These are phyloP conservation scores for Diplodia seriata DNA, from an alignment of 2,329 filamentous ascomycete genomes.

Conservation along the genomic window DNA sequence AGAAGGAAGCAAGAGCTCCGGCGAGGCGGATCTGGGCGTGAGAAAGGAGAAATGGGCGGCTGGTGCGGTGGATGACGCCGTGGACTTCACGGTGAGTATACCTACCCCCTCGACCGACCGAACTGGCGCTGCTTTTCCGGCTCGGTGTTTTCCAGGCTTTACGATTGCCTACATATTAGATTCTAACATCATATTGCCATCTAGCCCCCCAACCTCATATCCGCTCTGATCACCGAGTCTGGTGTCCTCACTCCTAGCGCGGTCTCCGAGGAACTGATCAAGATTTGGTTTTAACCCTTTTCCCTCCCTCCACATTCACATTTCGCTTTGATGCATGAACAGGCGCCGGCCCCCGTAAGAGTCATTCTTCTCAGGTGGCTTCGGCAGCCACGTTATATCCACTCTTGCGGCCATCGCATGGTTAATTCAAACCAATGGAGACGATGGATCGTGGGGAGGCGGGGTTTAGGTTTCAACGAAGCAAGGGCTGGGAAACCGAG, in stretches of 20 bases:
- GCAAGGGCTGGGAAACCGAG: background rate
- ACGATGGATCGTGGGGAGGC: background rate
- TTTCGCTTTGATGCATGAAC: background rate
- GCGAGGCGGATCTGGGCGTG: conserved; percentile 26
- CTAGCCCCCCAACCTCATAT: conserved; percentile 71
- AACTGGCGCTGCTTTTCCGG: background rate
- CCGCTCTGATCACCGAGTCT: conserved; percentile 77
- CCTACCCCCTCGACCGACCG: background rate
- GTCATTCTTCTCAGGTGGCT: background rate
- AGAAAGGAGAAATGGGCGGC: conserved; percentile 36
- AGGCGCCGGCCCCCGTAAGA: background rate
- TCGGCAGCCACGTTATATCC: background rate
- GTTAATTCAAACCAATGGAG: background rate
- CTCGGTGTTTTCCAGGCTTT: background rate
- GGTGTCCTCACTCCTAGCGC: conserved; percentile 74
- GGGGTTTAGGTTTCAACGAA: background rate
- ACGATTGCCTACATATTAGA: background rate
- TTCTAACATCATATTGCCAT: conserved; percentile 3
- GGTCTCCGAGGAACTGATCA: conserved; percentile 73
- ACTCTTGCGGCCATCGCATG: background rate
- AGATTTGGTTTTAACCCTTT: conserved; percentile 59
- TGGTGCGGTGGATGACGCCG: conserved; percentile 54
- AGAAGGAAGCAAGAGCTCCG: conserved; percentile 28
- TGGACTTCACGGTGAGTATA: conserved; percentile 71
- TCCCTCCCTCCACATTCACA: background rate